A percentile compares a stretch with the other conserved stretches of the same genome.
phyloP scores from a whole-genome alignment of 1,284 basidiomycete species.

The Sanguinoderma infundibulare region DNA sequence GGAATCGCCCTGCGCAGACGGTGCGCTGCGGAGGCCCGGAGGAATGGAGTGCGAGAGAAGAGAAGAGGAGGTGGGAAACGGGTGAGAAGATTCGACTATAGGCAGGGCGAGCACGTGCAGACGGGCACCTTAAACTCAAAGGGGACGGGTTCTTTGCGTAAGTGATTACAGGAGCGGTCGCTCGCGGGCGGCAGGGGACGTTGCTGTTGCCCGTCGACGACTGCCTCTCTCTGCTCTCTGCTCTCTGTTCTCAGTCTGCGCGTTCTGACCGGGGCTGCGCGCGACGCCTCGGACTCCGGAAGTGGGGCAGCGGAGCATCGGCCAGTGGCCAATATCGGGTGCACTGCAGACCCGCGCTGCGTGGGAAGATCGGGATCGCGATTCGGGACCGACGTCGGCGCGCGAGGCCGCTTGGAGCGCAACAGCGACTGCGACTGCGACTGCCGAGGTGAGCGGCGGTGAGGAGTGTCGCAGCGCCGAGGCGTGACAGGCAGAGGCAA shows the following conservation, averaged over 20 bases:
- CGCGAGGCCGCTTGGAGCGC: background rate
- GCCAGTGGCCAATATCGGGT: too few relatives aligned
- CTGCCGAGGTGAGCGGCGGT: background rate
- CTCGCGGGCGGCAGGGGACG: background rate
- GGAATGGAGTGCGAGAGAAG: slow-evolving; percentile 10
- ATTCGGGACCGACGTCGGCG: background rate
- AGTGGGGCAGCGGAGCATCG: too few relatives aligned
- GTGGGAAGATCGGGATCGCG: background rate
- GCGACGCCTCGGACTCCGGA: too few relatives aligned
- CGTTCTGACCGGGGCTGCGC: too few relatives aligned
- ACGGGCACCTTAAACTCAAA: background rate
- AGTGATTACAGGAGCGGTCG: background rate
- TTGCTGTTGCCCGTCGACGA: background rate
- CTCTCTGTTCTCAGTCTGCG: too few relatives aligned
- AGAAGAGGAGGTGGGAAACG: background rate
- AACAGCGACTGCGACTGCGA: too few relatives aligned
- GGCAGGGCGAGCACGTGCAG: slow-evolving; percentile 14
- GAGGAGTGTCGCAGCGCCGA: too few relatives aligned
- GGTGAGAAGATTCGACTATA: slow-evolving; percentile 17
- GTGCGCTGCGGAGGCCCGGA: slow-evolving; percentile 10
- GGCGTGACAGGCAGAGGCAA: background rate
- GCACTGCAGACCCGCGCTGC: background rate
- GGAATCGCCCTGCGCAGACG: background rate
- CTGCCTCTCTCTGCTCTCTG: background rate
- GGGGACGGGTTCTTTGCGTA: background rate